Base-by-base conservation (phyloP, 2,329 filamentous ascomycete species). In the Pyrenochaeta sp. region DNA sequence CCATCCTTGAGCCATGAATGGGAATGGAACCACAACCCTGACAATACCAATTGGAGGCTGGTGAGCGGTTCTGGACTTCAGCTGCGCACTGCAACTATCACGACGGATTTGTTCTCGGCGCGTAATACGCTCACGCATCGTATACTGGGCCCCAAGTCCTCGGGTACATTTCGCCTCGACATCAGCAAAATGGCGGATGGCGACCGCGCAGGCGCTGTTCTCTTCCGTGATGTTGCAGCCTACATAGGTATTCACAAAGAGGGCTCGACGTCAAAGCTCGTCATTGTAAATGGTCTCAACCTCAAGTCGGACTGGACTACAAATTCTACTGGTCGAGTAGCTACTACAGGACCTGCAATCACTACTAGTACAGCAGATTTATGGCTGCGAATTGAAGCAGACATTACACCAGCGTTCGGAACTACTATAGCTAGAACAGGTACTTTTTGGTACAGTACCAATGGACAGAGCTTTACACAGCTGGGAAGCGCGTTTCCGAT, bases 11-110 rank as follows among this genome's bases (percentile, higher is more conserved):
- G 74, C 6, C 75, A 77, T 0, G 72, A 79, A 2, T 87, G 82
- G 82, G 84, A 87, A 66, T 87, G 84, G 84, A 87, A 87, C 62
- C 85, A 87, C 59, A 86, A 87, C 65, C 85, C 85, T 0, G 83
- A 87, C 49, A 75, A 69, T 0, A 72, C 67, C 9, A 80, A 78
- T 7, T 87, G 71, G 61, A 66, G 62, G 1, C 73, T 85, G 10
- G 67, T 74, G 35, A 72, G 78, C 27, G 80, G 81, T 1, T 41
- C 54, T 6, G 64, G 61, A 3, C 71, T 72, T 1, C 61, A 87
- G 2, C 77, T 73, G 0, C 74, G 87, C 71, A 81, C 84, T 1
- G 81, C 80, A 1, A 82, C 79, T 0, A 77, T 85, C 0, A 87
- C 84, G 0, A 68, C 73, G 12, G 83, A 86, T 58, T 64, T 86